A percentile compares a stretch with the other conserved stretches of the same genome.
Conservation (phyloP, 1,139 yeast genomes). For the Pichia sp. region DNA sequence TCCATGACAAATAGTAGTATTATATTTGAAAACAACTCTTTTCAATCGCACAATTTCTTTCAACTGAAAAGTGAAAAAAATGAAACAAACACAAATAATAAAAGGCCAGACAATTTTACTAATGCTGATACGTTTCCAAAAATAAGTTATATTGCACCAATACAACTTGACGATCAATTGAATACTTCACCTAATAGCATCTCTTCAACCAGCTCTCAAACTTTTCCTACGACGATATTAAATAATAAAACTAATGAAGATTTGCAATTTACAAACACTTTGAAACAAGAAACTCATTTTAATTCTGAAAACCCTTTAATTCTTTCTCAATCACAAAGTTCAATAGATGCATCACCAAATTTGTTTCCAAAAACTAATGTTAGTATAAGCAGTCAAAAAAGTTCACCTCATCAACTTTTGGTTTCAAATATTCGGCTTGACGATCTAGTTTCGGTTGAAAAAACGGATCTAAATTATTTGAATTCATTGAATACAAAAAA, state of each 20-base stretch:
- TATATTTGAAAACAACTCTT: background rate
- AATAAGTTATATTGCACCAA: background rate
- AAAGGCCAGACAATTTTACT: background rate
- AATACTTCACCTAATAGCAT: background rate
- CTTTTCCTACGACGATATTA: background rate
- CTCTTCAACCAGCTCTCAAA: background rate
- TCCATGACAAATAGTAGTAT: background rate
- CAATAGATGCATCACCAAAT: background rate
- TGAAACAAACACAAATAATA: background rate
- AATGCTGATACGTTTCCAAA: background rate
- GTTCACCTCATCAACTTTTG: background rate
- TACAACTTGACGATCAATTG: background rate
- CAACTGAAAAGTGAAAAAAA: background rate
- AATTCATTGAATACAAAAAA: background rate
- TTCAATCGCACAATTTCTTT: background rate
- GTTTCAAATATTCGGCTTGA: slow-evolving; percentile 1
- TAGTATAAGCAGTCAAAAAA: background rate
- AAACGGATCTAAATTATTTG: slow-evolving; percentile 1
- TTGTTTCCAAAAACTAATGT: background rate
- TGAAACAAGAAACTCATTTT: background rate
- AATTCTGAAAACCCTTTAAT: background rate
- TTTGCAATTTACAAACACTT: background rate
- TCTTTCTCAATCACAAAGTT: background rate
- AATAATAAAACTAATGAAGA: background rate
- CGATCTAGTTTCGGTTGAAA: slow-evolving; percentile 8